A percentile compares a stretch with the other conserved stretches of the same genome.
Evolutionary conservation across 225 moss, liverwort and hornwort genomes (phyloP).

Genomic region (Pseudoscleropodium purum): DNA sequence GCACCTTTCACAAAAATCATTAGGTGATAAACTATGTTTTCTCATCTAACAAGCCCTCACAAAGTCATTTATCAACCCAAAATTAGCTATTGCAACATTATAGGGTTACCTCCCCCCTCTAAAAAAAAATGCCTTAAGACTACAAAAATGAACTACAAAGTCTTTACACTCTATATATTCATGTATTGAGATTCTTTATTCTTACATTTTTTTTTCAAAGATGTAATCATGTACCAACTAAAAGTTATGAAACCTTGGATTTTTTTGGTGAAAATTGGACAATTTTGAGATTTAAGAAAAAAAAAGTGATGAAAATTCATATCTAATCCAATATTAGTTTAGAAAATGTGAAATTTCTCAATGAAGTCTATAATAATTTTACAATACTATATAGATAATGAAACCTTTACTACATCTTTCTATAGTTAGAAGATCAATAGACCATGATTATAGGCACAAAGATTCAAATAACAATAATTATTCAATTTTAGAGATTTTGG

Average conservation of each 20-base stretch:
- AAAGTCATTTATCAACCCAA: not conserved
- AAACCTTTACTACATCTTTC: not conserved
- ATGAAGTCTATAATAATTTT: not conserved
- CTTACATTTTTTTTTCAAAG: not conserved
- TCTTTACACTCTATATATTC: not conserved
- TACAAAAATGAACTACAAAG: not conserved
- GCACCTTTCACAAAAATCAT: not conserved
- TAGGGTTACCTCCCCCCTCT: not conserved
- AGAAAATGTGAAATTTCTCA: not conserved
- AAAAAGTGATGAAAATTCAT: not conserved
- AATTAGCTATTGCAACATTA: not conserved
- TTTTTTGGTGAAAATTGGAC: not conserved
- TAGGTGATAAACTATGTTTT: not conserved
- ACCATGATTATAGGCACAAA: too few relatives aligned
- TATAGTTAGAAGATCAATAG: not conserved
- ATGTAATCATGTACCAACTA: not conserved
- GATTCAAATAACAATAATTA: not conserved
- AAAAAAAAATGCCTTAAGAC: fast-evolving
- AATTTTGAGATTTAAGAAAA: not conserved
- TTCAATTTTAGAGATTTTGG: not conserved
- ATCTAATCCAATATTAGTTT: not conserved
- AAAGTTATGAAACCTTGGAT: not conserved
- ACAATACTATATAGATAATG: not conserved
- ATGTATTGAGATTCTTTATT: not conserved
- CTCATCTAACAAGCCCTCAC: not conserved